Conservation (phyloP, 2,329 filamentous ascomycete species). For the Lachnellula arida region DNA sequence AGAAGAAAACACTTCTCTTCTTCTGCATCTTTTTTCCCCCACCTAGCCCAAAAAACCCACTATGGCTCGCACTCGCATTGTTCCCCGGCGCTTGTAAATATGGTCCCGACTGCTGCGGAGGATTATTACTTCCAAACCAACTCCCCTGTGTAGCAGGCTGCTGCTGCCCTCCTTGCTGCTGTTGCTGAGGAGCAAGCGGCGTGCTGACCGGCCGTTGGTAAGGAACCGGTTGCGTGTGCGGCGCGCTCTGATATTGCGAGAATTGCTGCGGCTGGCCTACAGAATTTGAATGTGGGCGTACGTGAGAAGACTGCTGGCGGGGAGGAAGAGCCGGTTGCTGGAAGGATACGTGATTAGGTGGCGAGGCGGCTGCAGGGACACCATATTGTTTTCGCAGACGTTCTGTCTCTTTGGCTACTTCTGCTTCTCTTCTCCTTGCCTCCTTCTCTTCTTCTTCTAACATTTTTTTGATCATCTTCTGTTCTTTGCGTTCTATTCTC, state of each 20-base stretch:
- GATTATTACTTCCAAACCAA: neutral
- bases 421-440: conserved; percentile 48
- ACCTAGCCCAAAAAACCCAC: conserved; percentile 38
- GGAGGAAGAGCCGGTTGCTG: conserved; percentile 12
- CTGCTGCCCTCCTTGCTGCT: neutral
- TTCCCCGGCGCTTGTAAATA: conserved; percentile 27
- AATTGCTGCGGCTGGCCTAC: conserved; percentile 9
- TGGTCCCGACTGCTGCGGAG: conserved; percentile 12
- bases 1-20: conserved; percentile 31
- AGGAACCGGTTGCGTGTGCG: conserved; percentile 24
- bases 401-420: conserved; percentile 77
- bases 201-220: conserved; percentile 27
- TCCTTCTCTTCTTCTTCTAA: conserved; percentile 63
- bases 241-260: conserved; percentile 25
- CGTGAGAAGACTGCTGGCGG: conserved; percentile 4
- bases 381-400: conserved; percentile 67
- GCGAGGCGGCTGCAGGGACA: conserved; percentile 10
- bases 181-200: conserved; percentile 6
- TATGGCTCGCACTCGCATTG: conserved; percentile 37
- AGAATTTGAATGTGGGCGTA: conserved; percentile 1
- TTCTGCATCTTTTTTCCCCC: conserved; percentile 34
- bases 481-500: conserved; percentile 51
- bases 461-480: conserved; percentile 58
- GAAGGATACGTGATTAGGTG: neutral
- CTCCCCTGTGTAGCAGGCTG: neutral